Base-by-base conservation (phyloP, 2,329 filamentous ascomycete species). In the Botrytis galanthina region DNA sequence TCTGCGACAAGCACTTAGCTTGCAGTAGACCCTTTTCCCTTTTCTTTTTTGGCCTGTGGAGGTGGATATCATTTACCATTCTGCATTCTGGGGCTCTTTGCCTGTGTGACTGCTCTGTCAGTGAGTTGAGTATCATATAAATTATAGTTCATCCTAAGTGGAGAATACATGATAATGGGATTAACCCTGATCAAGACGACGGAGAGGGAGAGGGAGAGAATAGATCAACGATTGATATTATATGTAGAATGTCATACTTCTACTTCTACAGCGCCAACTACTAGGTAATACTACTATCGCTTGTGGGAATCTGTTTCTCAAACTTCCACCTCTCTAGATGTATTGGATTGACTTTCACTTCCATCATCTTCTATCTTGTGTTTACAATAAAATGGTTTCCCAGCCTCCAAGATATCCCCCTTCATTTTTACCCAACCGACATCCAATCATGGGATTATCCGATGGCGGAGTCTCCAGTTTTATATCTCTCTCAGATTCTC, bases 381-480 rank as follows among this genome's bases (percentile, higher is more conserved):
- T 48, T 14, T 44, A 29, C 67, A 46, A 46, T 35, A 35, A 61
- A n/a, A 70, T 37, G 16, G 20, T 35, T 60, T 39, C 51, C 68
- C 68, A 67, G 60, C 70, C 62, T 37, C 62, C 70, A 37, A 67
- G 10, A 68, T 22, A 29, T 20, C 48, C 35, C 32, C 48, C 37
- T 42, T 57, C 66, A 57, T 32, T 35, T 32, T 29, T 46, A 71
- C 37, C 46, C n/a, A 66, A 63, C n/a, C 60, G 44, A 66, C 44
- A 26, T 42, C 60, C 70, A 72, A 57, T 72, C 70, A 12, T 66
- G 44, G 12, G 37, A 72, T 67, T 72, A 18, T 57, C 60, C 70
- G 70, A 67, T 67, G 70, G 37, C 37, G 61, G 60, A 57, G 54
- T 18, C 29, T 62, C 70, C 64, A 44, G 32, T 71, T 71, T 64